Evolutionary conservation across 2,329 filamentous ascomycete genomes (phyloP).

Genomic region (Gyromitra esculenta): DNA sequence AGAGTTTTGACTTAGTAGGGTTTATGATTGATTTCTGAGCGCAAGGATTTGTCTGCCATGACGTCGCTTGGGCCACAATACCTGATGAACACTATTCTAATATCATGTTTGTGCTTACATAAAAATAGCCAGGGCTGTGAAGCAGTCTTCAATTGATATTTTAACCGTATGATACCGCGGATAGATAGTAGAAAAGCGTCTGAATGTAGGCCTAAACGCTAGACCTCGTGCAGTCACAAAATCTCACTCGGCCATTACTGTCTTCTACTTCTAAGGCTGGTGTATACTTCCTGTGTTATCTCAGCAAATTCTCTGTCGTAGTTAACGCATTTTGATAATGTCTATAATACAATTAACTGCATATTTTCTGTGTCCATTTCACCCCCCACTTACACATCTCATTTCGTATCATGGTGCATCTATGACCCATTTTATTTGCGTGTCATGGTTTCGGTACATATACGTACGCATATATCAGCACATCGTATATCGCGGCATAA

Average conservation of each 20-base stretch:
- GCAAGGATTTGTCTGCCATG: not conserved
- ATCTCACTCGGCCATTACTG: not conserved
- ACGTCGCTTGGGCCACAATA: conserved; percentile 20
- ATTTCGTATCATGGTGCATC: no score
- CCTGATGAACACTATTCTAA: not conserved
- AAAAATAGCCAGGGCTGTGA: not conserved
- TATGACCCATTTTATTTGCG: no score
- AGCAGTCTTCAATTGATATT: not conserved
- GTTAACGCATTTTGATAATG: no score
- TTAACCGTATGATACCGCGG: not conserved
- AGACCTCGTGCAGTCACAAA: not conserved
- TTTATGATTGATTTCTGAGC: not conserved
- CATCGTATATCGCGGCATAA: no score
- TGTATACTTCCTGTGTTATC: no score
- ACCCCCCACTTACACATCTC: no score
- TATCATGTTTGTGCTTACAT: not conserved
- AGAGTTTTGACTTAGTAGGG: not conserved
- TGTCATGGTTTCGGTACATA: no score
- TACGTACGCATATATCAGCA: no score
- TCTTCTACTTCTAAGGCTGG: not conserved
- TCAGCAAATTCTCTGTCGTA: no score
- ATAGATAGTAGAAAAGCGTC: not conserved
- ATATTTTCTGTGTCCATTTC: no score
- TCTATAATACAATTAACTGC: no score
- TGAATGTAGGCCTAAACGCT: not conserved